phyloP scores from a whole-genome alignment of 2,329 filamentous ascomycete genomes.

The Tympanopsis confertula region DNA sequence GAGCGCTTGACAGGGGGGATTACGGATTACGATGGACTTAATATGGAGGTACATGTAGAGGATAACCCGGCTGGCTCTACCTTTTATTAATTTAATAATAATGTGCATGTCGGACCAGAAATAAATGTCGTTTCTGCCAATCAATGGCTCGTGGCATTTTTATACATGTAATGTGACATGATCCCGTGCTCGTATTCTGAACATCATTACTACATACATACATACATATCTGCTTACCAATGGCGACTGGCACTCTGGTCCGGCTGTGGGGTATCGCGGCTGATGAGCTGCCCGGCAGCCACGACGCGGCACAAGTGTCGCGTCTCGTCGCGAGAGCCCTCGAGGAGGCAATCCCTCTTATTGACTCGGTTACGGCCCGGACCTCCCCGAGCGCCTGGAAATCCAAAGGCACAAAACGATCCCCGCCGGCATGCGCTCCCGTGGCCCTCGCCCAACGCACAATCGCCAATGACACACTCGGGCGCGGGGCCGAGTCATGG shows the following conservation, averaged over 20 bases:
- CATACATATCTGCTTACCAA: slow-evolving; percentile 5
- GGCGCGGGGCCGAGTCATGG: slow-evolving; percentile 44
- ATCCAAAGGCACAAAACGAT: slow-evolving; percentile 33
- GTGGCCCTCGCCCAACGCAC: slow-evolving; percentile 41
- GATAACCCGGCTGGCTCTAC: background rate
- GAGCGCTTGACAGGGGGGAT: background rate
- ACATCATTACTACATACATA: slow-evolving; percentile 3
- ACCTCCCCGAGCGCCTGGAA: slow-evolving; percentile 28
- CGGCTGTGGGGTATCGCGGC: slow-evolving; percentile 39
- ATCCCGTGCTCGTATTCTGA: slow-evolving; percentile 4
- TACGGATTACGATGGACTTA: background rate
- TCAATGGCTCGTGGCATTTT: too few relatives aligned
- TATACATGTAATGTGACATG: too few relatives aligned
- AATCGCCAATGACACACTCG: slow-evolving; percentile 30
- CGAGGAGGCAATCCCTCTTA: slow-evolving; percentile 44
- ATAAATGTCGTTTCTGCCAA: too few relatives aligned
- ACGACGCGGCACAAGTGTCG: slow-evolving; percentile 28
- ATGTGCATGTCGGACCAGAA: too few relatives aligned
- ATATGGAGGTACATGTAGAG: background rate
- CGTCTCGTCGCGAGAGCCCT: slow-evolving; percentile 33
- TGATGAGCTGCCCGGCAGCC: slow-evolving; percentile 30
- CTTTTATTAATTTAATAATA: too few relatives aligned
- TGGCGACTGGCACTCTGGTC: slow-evolving; percentile 29
- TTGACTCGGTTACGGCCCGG: slow-evolving; percentile 38
- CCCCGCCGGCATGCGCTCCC: slow-evolving; percentile 31